Conservation (phyloP, 495 filamentous ascomycete species). For the Annulohypoxylon moriforme region DNA sequence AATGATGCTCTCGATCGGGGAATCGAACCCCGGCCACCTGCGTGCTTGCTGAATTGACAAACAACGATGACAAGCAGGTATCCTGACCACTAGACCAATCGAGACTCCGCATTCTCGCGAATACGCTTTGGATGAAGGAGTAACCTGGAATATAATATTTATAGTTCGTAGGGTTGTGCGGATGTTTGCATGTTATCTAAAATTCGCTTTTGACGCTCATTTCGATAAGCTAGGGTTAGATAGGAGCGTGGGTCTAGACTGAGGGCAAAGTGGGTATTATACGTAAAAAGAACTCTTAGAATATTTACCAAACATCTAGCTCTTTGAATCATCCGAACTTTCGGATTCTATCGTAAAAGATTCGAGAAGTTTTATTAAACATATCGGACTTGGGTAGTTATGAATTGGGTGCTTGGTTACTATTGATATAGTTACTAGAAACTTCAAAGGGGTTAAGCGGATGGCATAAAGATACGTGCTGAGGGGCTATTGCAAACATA, state of each 20-base stretch:
- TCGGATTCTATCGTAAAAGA: neutral
- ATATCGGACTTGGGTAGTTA: no score
- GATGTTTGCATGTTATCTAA: neutral
- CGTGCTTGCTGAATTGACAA: conserved; percentile 18
- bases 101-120: conserved; percentile 3
- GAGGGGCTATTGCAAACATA: no score
- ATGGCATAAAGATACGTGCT: no score
- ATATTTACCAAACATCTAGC: neutral
- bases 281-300: neutral
- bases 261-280: neutral
- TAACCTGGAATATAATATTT: neutral
- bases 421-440: no score
- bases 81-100: conserved; percentile 41
- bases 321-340: neutral
- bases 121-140: neutral
- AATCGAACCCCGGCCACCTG: conserved; percentile 55
- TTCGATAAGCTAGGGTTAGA: neutral
- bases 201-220: neutral
- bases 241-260: conserved; percentile 3
- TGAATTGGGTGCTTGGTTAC: no score
- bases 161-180: neutral
- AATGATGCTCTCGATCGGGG: conserved; percentile 49
- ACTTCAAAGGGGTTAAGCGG: no score
- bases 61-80: conserved; percentile 31
- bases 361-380: no score